Percentiles rank a stretch among this genome's conserved stretches.
Evolutionary conservation across 2,329 filamentous ascomycete species (phyloP).

Genomic region (Coniochaeta hoffmannii): DNA sequence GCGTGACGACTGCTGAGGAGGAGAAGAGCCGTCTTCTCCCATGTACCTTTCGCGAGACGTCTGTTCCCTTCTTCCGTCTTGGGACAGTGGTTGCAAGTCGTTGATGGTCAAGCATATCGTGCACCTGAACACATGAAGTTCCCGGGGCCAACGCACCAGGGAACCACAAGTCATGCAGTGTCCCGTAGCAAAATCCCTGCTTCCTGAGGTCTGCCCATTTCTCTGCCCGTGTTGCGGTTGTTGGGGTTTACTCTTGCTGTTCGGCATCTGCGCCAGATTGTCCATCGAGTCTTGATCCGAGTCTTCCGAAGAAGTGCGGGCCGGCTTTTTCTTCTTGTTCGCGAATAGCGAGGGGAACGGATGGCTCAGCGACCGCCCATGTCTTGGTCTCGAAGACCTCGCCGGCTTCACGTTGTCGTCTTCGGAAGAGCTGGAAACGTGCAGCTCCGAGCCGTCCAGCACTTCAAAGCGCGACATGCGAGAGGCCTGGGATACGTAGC

Average conservation of each 20-base stretch:
- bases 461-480: background rate
- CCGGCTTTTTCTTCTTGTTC: slow-evolving; percentile 46
- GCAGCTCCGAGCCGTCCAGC: slow-evolving; percentile 8
- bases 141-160: slow-evolving; percentile 69
- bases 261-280: slow-evolving; percentile 30
- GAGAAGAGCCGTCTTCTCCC: background rate
- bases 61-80: slow-evolving; percentile 9
- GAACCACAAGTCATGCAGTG: slow-evolving; percentile 83
- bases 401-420: slow-evolving; percentile 29
- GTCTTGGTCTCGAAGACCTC: slow-evolving; percentile 19
- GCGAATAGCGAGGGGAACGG: slow-evolving; percentile 69
- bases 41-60: background rate
- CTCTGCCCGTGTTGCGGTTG: slow-evolving; percentile 25
- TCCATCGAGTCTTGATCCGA: slow-evolving; percentile 32
- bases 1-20: background rate
- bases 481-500: background rate
- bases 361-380: slow-evolving; percentile 69
- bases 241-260: slow-evolving; percentile 16
- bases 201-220: slow-evolving; percentile 20
- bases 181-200: slow-evolving; percentile 58
- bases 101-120: slow-evolving; percentile 81
- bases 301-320: slow-evolving; percentile 24
- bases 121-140: slow-evolving; percentile 69
- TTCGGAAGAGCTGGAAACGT: slow-evolving; percentile 29
- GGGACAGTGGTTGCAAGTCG: slow-evolving; percentile 51